Base-by-base conservation (phyloP, 2,329 filamentous ascomycete species). In the Cercospora berteroae region DNA sequence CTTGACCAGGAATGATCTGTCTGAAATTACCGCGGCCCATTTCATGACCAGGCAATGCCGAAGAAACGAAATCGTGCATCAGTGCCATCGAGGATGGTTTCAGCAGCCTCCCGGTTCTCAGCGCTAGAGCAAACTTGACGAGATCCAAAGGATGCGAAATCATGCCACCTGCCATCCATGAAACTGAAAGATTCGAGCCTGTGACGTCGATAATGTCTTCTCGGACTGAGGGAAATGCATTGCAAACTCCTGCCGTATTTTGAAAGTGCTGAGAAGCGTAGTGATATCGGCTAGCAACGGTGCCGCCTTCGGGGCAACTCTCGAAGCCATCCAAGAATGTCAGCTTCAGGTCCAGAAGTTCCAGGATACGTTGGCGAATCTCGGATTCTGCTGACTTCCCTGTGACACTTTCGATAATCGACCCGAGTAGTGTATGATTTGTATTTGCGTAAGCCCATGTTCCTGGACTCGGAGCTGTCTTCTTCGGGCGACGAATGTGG, bases 121-220 rank as follows among this genome's bases (percentile, higher is more conserved):
- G 42, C 3, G 33, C 65, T 10, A 23, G 29, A 20, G 59, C 61
- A 20, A 67, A 58, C 12, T 52, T 64, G 16, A 57, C n/a, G 20
- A 67, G 55, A 27, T 64, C 61, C 8, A 62, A 27, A 29, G 65
- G 20, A 6, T 52, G 25, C 13, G 61, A 67, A 2, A 64, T 67
- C 65, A 67, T 67, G 16, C 65, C 60, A n/a, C 65, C 65, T 16
- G 65, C 65, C 7, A 55, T 29, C 65, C 65, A 67, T 18, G 60
- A 67, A 31, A 67, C 65, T 4, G 65, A 67, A 13, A 67, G 52
- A 57, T 67, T 67, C 18, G 65, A 58, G 13, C 50, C 50, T 12
- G 50, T 64, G 9, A 63, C 65, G 25, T 67, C 60, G 36, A 67
- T 64, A 2, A 67, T 42, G 33, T 67, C 65, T 12, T 56, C 27